Base-by-base conservation (phyloP, 306 rosid species). In the Trifolium fragiferum region DNA sequence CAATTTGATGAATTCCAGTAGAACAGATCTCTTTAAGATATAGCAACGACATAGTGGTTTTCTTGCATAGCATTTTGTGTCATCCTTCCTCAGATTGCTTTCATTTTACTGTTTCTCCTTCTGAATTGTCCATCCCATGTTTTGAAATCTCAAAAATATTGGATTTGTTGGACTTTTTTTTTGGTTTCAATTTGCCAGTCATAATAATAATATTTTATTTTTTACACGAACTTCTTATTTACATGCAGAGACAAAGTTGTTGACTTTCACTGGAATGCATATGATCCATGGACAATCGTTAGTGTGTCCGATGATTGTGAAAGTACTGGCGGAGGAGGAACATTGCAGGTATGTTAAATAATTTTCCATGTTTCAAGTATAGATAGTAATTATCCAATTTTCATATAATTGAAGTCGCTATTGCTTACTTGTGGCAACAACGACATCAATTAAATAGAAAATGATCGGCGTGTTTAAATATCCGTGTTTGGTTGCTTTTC, bases 221-320 rank as follows among this genome's bases (percentile, higher is more conserved):
- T n/a, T 66, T 32, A 46, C 9, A 27, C 10, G 16, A 60, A 51
- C 23, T 53, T 72, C 10, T 63, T 69, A 37, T 47, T 73, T 41
- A 41, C 61, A 38, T 65, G 68, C 86, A 85, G 89, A 54, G 89
- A 85, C 75, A 85, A 85, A 70, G 89, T 84, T 33, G 88, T 84
- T 60, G 88, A 84, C 74, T 84, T 84, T 30, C 88, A 84, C 59
- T 84, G 88, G 88, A 84, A 84, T 72, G 81, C 83, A 43, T 72
- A 66, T 69, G 99, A 95, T 84, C 98, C 98, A 15, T 95, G 99
- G 99, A 92, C 99, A 4, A 79, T 95, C 70, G 98, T 95, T 50
- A 95, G 99, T 21, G 99, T 95, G 69, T 95, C 99, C 59, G 99
- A 95, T 83, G 99, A 95, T 81, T 90, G 98, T 77, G 98, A 92